A percentile compares a stretch with the other conserved stretches of the same genome.
Evolutionary conservation across 2,329 filamentous ascomycete genomes (phyloP).

Genomic region (Zalaria sp.): DNA sequence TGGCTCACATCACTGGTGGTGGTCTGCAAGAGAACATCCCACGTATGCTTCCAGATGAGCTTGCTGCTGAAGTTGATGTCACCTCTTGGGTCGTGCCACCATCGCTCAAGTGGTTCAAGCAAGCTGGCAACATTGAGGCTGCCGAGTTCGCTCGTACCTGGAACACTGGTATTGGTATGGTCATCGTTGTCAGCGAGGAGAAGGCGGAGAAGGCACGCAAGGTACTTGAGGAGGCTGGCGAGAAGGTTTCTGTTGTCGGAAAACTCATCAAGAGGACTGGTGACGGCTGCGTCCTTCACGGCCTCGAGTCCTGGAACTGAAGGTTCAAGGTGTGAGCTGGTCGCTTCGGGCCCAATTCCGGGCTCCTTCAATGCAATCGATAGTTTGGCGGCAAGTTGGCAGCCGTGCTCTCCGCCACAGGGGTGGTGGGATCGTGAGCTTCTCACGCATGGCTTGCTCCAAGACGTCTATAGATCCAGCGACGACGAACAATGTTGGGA

Average conservation of each 20-base stretch:
- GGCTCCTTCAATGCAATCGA: no score
- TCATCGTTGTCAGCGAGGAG: slow-evolving; percentile 58
- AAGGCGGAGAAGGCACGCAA: slow-evolving; percentile 47
- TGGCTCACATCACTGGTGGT: slow-evolving; percentile 94
- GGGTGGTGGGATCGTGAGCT: no score
- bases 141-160: slow-evolving; percentile 83
- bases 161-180: slow-evolving; percentile 93
- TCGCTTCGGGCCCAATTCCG: no score
- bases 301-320: slow-evolving; percentile 5
- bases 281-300: slow-evolving; percentile 4
- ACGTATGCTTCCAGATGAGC: slow-evolving; percentile 67
- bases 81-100: slow-evolving; percentile 58
- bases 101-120: slow-evolving; percentile 80
- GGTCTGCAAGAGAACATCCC: slow-evolving; percentile 90
- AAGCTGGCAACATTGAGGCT: slow-evolving; percentile 53
- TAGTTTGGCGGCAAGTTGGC: no score
- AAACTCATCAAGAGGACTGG: slow-evolving; percentile 45
- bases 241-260: slow-evolving; percentile 67
- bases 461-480: no score
- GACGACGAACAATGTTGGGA: no score
- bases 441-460: no score
- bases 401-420: no score
- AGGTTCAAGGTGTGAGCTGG: no score
- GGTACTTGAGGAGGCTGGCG: slow-evolving; percentile 51
- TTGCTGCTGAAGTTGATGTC: slow-evolving; percentile 72